A percentile compares a stretch with the other conserved stretches of the same genome.
Conservation (phyloP, 1,284 basidiomycete genomes). For the Xanthoconium separans region DNA sequence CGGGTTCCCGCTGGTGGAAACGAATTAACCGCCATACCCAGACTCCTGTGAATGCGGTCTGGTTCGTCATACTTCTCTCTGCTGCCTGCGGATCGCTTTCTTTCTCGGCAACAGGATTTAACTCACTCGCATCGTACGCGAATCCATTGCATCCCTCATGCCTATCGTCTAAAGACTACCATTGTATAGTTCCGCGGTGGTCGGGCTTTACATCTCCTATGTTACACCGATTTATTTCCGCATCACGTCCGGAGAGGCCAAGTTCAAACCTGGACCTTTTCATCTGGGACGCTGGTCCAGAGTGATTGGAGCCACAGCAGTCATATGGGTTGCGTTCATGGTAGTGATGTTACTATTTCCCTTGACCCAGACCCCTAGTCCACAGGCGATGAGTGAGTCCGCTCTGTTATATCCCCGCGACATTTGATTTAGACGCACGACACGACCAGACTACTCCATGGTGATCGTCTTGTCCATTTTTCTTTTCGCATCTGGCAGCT, state of each 20-base stretch:
- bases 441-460: no score
- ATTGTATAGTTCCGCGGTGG: conserved; percentile 53
- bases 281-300: conserved; percentile 54
- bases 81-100: conserved; percentile 59
- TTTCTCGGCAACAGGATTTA: conserved; percentile 57
- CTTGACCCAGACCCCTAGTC: conserved; percentile 14
- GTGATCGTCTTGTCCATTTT: no score
- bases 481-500: no score
- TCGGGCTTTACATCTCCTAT: conserved; percentile 48
- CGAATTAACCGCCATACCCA: conserved; percentile 35
- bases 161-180: no score
- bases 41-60: conserved; percentile 68
- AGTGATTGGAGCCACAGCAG: conserved; percentile 53
- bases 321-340: conserved; percentile 62
- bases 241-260: conserved; percentile 58
- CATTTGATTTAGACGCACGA: no score
- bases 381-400: conserved; percentile 40
- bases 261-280: conserved; percentile 56
- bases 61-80: conserved; percentile 60
- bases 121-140: conserved; percentile 48
- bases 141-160: no score
- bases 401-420: no score
- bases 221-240: conserved; percentile 63
- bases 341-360: conserved; percentile 60
- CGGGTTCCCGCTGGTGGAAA: no score